Evolutionary conservation across 2,329 filamentous ascomycete species (phyloP).

Genomic region (Rosellinia necatrix): DNA sequence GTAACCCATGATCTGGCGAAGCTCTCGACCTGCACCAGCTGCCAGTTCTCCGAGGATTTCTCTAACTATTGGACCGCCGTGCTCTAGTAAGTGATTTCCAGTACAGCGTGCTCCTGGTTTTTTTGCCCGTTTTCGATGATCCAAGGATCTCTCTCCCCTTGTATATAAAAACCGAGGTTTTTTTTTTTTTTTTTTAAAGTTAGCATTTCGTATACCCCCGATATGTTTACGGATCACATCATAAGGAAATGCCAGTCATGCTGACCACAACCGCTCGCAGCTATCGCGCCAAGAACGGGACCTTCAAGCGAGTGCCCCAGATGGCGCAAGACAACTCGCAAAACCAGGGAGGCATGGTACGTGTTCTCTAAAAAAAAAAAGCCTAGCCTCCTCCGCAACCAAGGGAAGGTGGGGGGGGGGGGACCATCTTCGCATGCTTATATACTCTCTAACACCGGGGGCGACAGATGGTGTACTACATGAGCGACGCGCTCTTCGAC

Average conservation of each 20-base stretch:
- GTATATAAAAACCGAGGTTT: no score
- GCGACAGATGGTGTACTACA: constrained; percentile 51
- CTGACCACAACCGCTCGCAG: constrained; percentile 1
- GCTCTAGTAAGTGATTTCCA: constrained; percentile 31
- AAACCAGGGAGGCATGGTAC: constrained; percentile 48
- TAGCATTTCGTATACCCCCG: background rate
- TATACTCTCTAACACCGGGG: constrained; percentile 19
- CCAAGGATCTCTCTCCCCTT: no score
- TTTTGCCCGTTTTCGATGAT: background rate
- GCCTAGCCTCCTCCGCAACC: no score
- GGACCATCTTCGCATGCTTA: no score
- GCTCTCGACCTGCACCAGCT: constrained; percentile 47
- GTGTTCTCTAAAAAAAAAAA: no score
- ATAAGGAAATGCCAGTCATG: no score
- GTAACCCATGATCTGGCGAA: constrained; percentile 39
- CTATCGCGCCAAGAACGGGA: constrained; percentile 47
- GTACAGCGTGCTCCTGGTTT: background rate
- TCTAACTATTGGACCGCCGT: constrained; percentile 41
- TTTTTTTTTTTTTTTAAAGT: no score
- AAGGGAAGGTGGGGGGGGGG: no score
- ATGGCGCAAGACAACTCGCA: constrained; percentile 47
- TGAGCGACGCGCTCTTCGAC: constrained; percentile 47
- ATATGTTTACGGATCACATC: background rate
- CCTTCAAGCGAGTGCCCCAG: constrained; percentile 48
- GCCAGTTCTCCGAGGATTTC: constrained; percentile 32